Evolutionary conservation across 2,329 filamentous ascomycete genomes (phyloP).

Genomic region (Cordyceps farinosa): DNA sequence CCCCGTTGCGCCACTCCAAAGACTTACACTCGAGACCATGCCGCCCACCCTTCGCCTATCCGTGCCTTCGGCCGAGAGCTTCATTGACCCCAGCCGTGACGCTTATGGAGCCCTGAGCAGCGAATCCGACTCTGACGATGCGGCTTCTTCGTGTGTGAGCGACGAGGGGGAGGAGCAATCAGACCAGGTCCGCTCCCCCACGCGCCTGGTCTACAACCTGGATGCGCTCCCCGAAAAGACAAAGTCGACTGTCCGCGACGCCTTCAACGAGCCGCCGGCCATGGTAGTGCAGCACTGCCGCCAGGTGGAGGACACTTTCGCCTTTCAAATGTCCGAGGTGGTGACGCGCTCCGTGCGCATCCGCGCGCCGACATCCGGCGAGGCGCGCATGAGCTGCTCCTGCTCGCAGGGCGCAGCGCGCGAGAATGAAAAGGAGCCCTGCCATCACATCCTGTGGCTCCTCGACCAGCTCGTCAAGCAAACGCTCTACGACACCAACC

Average conservation of each 20-base stretch:
- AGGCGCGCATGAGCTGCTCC: constrained; percentile 44
- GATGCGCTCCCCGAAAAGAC: constrained; percentile 36
- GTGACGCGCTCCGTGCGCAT: constrained; percentile 51
- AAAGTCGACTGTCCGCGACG: constrained; percentile 39
- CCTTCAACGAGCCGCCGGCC: constrained; percentile 46
- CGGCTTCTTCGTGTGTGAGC: constrained; percentile 25
- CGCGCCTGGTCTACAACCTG: constrained; percentile 40
- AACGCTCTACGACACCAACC: constrained; percentile 38
- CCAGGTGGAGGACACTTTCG: constrained; percentile 45
- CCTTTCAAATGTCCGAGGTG: constrained; percentile 54
- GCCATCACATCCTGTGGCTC: constrained; percentile 53
- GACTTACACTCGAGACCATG: constrained; percentile 11
- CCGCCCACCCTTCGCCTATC: constrained; percentile 10
- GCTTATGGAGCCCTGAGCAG: constrained; percentile 20
- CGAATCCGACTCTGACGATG: constrained; percentile 27
- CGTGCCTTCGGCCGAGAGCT: background rate
- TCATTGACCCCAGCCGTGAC: background rate
- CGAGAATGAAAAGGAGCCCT: constrained; percentile 34
- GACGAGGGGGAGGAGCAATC: constrained; percentile 32
- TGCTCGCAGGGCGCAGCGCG: constrained; percentile 32
- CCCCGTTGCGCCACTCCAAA: background rate
- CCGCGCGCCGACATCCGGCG: constrained; percentile 37
- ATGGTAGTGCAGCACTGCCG: constrained; percentile 50
- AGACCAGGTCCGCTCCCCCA: constrained; percentile 35
- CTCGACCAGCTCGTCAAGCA: constrained; percentile 51